Evolutionary conservation across 306 rosid genomes (phyloP), one percentile per base, ranked within the genome.

Genomic region (Sicyos baderoa): DNA sequence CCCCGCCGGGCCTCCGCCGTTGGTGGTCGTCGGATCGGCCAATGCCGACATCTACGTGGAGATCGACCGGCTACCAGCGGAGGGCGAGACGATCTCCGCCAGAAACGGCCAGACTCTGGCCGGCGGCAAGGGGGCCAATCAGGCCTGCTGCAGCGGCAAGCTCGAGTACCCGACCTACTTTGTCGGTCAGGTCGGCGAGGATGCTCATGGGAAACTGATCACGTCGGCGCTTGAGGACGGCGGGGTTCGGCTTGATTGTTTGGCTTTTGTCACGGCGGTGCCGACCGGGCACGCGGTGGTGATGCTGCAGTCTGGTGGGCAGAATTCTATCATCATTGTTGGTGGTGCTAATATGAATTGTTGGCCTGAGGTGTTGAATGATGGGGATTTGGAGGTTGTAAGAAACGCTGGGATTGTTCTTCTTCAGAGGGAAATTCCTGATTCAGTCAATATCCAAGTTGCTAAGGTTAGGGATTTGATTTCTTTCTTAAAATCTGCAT

Each of bases 361-460:
- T 55, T 93, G 95, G 98, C 95, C 95, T 19, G 58, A 74, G 54
- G 42, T 5, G 7, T 23, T 89, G 37, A 47, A 80, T 40, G 79
- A 78, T 16, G 72, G 76, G 71, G 84, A 85, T 72, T 75, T 83
- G 80, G 83, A 81, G 77, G 76, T 88, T 55, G 82, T 93, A 9
- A 76, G 81, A 35, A 78, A 59, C n/a, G 95, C 95, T 37, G 96
- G 98, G 67, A 89, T 89, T 54, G 86, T 93, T 79, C 48, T 93
- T 78, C 83, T 93, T 27, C 97, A 89, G 91, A 86, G 98, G 74
- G 98, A 93, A 87, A 88, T 93, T 13, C 97, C 98, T 0, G 96
- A 93, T 76, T 63, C 48, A 35, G 87, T 89, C 69, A 92, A 89
- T 50, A 68, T 84, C 76, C 93, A 93, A 76, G 97, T 88, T 42